Evolutionary conservation across 345 rosid genomes (phyloP).

Genomic region (Acer yangbiense): DNA sequence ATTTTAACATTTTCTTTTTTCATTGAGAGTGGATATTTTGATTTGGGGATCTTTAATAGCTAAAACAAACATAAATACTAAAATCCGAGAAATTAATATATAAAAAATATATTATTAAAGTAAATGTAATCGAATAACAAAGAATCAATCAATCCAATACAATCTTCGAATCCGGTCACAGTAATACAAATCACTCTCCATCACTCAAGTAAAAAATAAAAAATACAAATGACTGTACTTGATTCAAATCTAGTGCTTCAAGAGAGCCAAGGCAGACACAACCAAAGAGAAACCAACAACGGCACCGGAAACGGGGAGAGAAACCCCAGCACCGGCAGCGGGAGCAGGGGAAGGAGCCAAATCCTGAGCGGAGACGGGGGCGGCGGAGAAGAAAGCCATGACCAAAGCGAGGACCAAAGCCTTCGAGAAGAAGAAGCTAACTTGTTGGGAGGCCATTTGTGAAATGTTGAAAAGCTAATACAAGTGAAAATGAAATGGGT

Average conservation of each 20-base stretch:
- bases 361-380: constrained; percentile 40
- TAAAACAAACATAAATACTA: no score
- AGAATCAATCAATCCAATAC: no score
- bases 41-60: no score
- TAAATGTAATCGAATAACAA: no score
- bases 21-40: no score
- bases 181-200: background rate
- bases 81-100: no score
- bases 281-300: constrained; percentile 18
- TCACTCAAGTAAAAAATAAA: background rate
- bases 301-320: constrained; percentile 5
- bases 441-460: constrained; percentile 28
- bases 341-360: constrained; percentile 10
- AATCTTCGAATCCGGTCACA: background rate
- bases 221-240: background rate
- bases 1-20: no score
- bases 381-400: constrained; percentile 8
- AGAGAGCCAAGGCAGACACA: background rate
- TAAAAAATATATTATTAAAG: no score
- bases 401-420: constrained; percentile 18
- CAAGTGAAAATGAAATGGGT: background rate
- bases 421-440: constrained; percentile 26
- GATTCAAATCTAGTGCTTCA: constrained; percentile 3
- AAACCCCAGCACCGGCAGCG: constrained; percentile 5
- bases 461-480: background rate